Base-by-base conservation (phyloP, 2,329 filamentous ascomycete species). In the Xylariaceae sp. region DNA sequence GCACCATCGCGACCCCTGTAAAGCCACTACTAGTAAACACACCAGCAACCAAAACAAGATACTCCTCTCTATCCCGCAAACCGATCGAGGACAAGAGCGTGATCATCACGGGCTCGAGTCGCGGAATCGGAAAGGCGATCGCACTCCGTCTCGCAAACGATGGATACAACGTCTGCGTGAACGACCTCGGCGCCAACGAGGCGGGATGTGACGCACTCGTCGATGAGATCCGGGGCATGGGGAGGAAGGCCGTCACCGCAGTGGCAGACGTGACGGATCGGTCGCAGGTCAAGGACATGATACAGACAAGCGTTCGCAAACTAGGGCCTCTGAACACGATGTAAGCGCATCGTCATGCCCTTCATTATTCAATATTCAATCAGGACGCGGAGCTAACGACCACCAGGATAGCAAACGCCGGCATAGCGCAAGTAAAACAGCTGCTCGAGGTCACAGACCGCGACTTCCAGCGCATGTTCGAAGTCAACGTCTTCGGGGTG, bases 91-190 rank as follows among this genome's bases (percentile, higher is more conserved):
- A 48, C 1, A 57, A 49, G 39, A 64, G 44, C 33, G 63, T 54
- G 27, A 65, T 66, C 3, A 55, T 66, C 17, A 66, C 64, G 1
- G 64, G 64, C 4, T 59, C 64, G 3, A 57, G 57, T 27, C 46
- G 57, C 12, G 64, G 64, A 17, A 83, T 81, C 55, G 82, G 82
- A 42, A 80, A 78, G 58, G 75, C 80, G 17, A 83, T 85, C 46
- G 83, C 82, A 15, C 67, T 84, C 7, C 80, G 83, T 2, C 73
- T 87, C 14, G 83, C 83, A 6, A 67, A 72, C 18, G 84, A 87
- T 53, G 83, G 83, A 47, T 87, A 86, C 67, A 74, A 82, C 56
- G 71, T 88, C 44, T 84, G 81, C 59, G 70, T 87, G 55, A 86
- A 85, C 61, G 83, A 87, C 56, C 68, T 86, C 14, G 55, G 70